Evolutionary conservation across 139 green algal genomes (phyloP).

Genomic region (Chlorella sorokiniana): DNA sequence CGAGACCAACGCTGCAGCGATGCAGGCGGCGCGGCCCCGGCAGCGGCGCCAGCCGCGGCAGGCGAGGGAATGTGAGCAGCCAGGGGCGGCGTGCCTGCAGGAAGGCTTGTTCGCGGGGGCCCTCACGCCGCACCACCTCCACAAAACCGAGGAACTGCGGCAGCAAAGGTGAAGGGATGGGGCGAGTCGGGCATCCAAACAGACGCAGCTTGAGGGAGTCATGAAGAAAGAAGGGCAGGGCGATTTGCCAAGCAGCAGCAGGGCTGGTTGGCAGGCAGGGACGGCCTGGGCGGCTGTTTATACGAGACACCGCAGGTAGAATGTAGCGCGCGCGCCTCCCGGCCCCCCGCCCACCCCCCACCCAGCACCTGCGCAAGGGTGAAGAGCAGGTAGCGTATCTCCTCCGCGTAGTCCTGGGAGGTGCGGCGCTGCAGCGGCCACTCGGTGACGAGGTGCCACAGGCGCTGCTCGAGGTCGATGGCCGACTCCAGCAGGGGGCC

Average conservation of each 20-base stretch:
- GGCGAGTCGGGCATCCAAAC: no score
- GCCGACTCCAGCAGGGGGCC: conserved; percentile 70
- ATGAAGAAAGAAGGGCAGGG: no score
- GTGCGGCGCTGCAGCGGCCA: not conserved
- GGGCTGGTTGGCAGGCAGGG: conserved; percentile 55
- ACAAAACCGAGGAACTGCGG: conserved; percentile 74
- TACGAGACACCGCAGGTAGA: no score
- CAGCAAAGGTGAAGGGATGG: not conserved
- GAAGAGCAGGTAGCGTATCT: conserved; percentile 68
- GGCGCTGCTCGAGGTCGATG: conserved; percentile 71
- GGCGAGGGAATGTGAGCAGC: not conserved
- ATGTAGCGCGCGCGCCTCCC: no score
- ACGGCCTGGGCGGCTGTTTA: no score
- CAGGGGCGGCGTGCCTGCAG: conserved; percentile 30
- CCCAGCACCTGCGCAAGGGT: conserved; percentile 68
- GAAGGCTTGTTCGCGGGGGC: conserved; percentile 66
- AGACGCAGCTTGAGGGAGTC: not conserved
- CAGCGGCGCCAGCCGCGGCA: not conserved
- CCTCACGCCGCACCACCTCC: conserved; percentile 72
- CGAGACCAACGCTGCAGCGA: not conserved
- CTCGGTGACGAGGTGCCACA: conserved; percentile 65
- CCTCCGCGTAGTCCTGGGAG: conserved; percentile 34
- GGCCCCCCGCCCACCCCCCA: conserved; percentile 62
- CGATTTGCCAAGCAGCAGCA: not conserved
- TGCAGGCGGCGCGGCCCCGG: not conserved